Evolutionary conservation across 2,329 filamentous ascomycete genomes (phyloP).

Genomic region (Hymenoscyphus salicellus): DNA sequence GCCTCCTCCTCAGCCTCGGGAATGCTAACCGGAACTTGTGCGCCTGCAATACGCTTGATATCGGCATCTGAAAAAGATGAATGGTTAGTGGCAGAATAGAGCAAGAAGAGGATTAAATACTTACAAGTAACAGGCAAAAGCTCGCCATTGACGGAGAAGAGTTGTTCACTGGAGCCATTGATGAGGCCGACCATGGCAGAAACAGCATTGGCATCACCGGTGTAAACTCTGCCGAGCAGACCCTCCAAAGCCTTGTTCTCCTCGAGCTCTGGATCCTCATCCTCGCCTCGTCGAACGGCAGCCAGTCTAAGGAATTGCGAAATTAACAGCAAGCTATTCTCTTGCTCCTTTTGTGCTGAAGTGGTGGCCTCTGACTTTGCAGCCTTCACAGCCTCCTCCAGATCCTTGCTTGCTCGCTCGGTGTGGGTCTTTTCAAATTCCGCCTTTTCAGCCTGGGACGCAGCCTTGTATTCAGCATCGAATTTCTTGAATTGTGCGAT

Average conservation of each 20-base stretch:
- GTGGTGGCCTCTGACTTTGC: conserved; percentile 50
- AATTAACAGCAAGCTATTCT: conserved; percentile 64
- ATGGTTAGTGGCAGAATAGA: conserved; percentile 19
- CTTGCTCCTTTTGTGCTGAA: conserved; percentile 54
- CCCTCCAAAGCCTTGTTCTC: conserved; percentile 81
- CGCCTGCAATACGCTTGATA: conserved; percentile 53
- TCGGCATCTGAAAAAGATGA: conserved; percentile 49
- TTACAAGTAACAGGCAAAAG: conserved; percentile 69
- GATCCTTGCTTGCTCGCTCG: conserved; percentile 46
- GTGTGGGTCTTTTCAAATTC: conserved; percentile 56
- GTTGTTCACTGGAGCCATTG: conserved; percentile 65
- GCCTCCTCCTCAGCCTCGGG: conserved; percentile 36
- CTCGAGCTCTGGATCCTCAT: conserved; percentile 58
- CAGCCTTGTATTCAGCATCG: conserved; percentile 66
- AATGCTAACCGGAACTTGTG: conserved; percentile 47
- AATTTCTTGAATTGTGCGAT: conserved; percentile 71
- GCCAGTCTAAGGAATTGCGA: conserved; percentile 79
- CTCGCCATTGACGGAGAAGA: conserved; percentile 63
- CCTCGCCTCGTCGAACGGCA: conserved; percentile 70
- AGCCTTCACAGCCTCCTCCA: conserved; percentile 49
- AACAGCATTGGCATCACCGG: conserved; percentile 72
- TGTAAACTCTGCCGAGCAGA: conserved; percentile 73
- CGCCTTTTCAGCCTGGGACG: conserved; percentile 56
- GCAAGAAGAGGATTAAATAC: conserved; percentile 31
- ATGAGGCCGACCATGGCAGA: conserved; percentile 74